Percentiles rank a stretch among this genome's conserved stretches.
Evolutionary conservation across 495 filamentous ascomycete genomes (phyloP).

Genomic region (Daldinia childiae): DNA sequence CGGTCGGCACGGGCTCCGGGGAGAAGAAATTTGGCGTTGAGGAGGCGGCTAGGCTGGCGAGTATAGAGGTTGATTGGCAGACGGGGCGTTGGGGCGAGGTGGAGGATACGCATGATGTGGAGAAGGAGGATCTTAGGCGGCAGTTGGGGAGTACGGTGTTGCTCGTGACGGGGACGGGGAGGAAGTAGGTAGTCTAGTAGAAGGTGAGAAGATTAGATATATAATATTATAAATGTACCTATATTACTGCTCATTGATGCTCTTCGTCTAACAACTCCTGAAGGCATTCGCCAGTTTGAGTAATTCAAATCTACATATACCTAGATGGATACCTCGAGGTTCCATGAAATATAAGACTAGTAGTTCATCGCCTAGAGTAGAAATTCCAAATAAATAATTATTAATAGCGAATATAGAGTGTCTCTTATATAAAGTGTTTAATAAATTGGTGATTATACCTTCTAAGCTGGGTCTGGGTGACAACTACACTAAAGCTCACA

Average conservation of each 20-base stretch:
- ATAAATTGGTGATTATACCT: too few species aligned
- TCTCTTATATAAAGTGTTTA: too few species aligned
- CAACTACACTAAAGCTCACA: too few species aligned
- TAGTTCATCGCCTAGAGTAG: too few species aligned
- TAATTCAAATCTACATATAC: too few species aligned
- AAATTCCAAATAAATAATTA: too few species aligned
- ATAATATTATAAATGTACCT: not conserved
- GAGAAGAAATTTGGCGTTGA: slow-evolving; percentile 65
- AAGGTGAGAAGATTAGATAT: not conserved
- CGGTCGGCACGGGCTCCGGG: slow-evolving; percentile 48
- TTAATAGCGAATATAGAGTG: too few species aligned
- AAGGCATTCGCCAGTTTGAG: too few species aligned
- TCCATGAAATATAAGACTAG: too few species aligned
- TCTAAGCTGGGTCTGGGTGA: too few species aligned
- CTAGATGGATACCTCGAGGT: too few species aligned
- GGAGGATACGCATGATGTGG: slow-evolving; percentile 97
- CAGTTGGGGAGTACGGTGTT: slow-evolving; percentile 89
- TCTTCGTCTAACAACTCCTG: too few species aligned
- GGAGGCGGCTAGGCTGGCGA: slow-evolving; percentile 79
- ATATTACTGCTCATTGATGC: not conserved
- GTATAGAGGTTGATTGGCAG: slow-evolving; percentile 90
- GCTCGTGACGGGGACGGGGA: slow-evolving; percentile 69
- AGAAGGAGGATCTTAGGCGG: slow-evolving; percentile 87
- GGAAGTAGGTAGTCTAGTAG: not conserved
- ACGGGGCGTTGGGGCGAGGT: slow-evolving; percentile 93